A percentile compares a stretch with the other conserved stretches of the same genome.
These are phyloP conservation scores for Phytophthora citricola DNA, from an alignment of 352 stramenopile species.

Conservation along the genomic window DNA sequence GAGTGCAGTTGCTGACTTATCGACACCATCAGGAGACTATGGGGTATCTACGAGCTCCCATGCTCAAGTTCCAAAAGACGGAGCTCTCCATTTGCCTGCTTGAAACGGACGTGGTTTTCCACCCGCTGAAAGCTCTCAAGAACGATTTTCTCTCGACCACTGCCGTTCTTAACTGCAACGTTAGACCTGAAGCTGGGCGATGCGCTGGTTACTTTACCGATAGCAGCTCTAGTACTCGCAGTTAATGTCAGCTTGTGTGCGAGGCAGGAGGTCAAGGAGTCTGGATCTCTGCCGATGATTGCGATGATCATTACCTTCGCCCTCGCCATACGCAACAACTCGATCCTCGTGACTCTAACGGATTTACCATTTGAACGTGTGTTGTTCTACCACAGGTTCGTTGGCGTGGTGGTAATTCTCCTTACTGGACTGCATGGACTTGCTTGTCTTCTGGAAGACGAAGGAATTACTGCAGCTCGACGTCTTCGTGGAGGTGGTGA, in stretches of 20 bases:
- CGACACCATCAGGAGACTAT: background rate
- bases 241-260: constrained; percentile 20
- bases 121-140: constrained; percentile 29
- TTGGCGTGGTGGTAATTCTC: constrained; percentile 36
- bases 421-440: constrained; percentile 41
- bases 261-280: constrained; percentile 14
- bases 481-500: background rate
- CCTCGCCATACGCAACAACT: constrained; percentile 56
- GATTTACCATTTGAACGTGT: constrained; percentile 51
- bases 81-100: constrained; percentile 5
- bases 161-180: constrained; percentile 29
- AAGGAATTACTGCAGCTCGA: constrained; percentile 1
- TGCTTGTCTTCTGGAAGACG: constrained; percentile 35
- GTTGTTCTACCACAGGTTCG: constrained; percentile 57
- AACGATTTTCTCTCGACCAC: constrained; percentile 23
- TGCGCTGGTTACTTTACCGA: constrained; percentile 30
- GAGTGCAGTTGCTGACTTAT: background rate
- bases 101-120: constrained; percentile 26
- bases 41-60: background rate
- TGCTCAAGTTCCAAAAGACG: background rate
- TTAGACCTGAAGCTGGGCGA: constrained; percentile 51
- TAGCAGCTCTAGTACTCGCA: constrained; percentile 15
- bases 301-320: constrained; percentile 43
- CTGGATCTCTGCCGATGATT: constrained; percentile 33
- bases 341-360: constrained; percentile 39